Conservation (phyloP, 2,329 filamentous ascomycete species). For the Penicillium sp. region DNA sequence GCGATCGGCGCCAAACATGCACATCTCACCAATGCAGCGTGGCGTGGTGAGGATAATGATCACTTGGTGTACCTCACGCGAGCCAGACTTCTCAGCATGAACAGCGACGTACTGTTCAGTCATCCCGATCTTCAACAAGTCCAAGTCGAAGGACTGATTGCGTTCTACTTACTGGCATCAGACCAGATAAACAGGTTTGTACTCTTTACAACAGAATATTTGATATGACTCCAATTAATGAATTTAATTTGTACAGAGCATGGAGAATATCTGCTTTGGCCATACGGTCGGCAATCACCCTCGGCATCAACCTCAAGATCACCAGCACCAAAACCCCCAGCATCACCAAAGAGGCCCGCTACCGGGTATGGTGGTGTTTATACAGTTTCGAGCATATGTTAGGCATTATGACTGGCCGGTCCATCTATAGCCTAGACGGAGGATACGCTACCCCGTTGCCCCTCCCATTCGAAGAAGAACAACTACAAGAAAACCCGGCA, state of each 20-base stretch:
- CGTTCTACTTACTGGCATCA: slow-evolving; percentile 45
- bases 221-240: background rate
- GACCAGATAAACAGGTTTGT: slow-evolving; percentile 42
- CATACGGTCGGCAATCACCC: slow-evolving; percentile 38
- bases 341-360: slow-evolving; percentile 41
- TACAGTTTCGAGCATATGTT: slow-evolving; percentile 41
- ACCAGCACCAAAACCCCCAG: slow-evolving; percentile 33
- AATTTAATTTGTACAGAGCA: slow-evolving; percentile 24
- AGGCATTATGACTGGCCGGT: slow-evolving; percentile 41
- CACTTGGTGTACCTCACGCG: slow-evolving; percentile 48
- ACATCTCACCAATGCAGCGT: slow-evolving; percentile 44
- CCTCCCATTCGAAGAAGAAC: slow-evolving; percentile 30
- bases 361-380: slow-evolving; percentile 44
- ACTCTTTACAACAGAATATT: background rate
- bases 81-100: slow-evolving; percentile 46
- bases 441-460: slow-evolving; percentile 24
- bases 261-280: slow-evolving; percentile 42
- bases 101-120: slow-evolving; percentile 43
- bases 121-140: slow-evolving; percentile 49
- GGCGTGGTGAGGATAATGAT: slow-evolving; percentile 44
- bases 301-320: slow-evolving; percentile 43
- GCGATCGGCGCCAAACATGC: slow-evolving; percentile 47
- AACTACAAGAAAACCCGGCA: slow-evolving; percentile 34
- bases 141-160: slow-evolving; percentile 45
- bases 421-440: slow-evolving; percentile 33